Percentiles rank a stretch among this genome's conserved stretches.
Evolutionary conservation across 2,329 filamentous ascomycete species (phyloP).

Genomic region (Cadophora malorum): DNA sequence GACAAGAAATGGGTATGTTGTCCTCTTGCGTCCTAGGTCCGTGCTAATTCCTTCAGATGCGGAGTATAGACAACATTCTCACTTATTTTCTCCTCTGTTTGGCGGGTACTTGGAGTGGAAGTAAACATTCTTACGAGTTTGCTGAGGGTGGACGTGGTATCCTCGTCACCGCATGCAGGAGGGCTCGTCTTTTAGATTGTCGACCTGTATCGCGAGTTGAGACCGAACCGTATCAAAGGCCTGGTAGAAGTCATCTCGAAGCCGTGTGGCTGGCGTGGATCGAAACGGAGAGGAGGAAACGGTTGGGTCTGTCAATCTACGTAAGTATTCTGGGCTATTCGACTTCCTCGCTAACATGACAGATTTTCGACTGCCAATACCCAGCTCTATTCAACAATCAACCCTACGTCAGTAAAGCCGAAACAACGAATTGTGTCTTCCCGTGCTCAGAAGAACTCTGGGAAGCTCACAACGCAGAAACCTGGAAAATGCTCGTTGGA

Average conservation of each 20-base stretch:
- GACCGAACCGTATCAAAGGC: conserved; percentile 30
- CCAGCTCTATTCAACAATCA: conserved; percentile 43
- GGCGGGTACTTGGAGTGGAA: conserved; percentile 42
- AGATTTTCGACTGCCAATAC: conserved; percentile 43
- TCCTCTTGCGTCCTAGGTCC: too few species aligned
- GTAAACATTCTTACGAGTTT: conserved; percentile 42
- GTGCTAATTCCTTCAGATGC: conserved; percentile 34
- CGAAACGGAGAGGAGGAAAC: conserved; percentile 42
- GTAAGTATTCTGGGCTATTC: conserved; percentile 29
- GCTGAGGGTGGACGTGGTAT: conserved; percentile 41
- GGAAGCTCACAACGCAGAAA: conserved; percentile 35
- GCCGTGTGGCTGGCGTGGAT: conserved; percentile 41
- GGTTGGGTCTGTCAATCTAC: conserved; percentile 42
- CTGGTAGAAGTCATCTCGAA: conserved; percentile 32
- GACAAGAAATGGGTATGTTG: conserved; percentile 40
- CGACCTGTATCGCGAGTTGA: conserved; percentile 34
- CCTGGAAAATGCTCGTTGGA: conserved; percentile 39
- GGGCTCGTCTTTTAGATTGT: conserved; percentile 41
- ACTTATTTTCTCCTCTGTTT: conserved; percentile 42
- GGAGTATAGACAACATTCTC: conserved; percentile 40
- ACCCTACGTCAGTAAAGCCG: conserved; percentile 41
- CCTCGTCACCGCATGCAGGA: conserved; percentile 39
- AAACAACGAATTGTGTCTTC: conserved; percentile 43
- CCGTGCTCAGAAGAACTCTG: conserved; percentile 40
- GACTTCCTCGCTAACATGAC: neutral